Evolutionary conservation across 2,329 filamentous ascomycete species (phyloP), one percentile per base, ranked within the genome.

Genomic region (Trichophyton mentagrophytes): DNA sequence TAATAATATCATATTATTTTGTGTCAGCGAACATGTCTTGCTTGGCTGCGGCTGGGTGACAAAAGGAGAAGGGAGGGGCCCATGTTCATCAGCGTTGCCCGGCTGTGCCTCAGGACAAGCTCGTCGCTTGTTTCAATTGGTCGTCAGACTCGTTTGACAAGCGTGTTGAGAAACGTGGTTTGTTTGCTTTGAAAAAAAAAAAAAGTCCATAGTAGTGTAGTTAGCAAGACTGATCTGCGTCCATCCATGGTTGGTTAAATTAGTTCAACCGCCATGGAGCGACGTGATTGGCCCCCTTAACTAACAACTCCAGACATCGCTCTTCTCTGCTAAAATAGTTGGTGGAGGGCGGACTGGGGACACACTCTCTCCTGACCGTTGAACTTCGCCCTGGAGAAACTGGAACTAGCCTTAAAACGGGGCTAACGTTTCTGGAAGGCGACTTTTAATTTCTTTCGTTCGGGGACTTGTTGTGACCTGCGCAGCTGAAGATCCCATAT

Each of bases 111-210:
- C 49, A 53, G 25, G 25, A 30, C 6, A 53, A 53, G 11, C 8
- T 22, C 9, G 49, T 33, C 49, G 49, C 49, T 53, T 53, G 49
- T 53, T 53, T 53, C 49, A 33, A 33, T 30, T 53, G 25, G 13
- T 53, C 11, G 15, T 30, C 25, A 27, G 33, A 53, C 33, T 53
- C 49, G 49, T 53, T 53, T 30, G 49, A 53, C 49, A 53, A 53
- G 49, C 49, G 25, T 53, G 49, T 53, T 53, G 49, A 53, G 49
- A 53, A 53, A 53, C 49, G 49, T 53, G 25, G 49, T 53, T 53
- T 53, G 49, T 53, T 53, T 53, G 49, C 49, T 33, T 53, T 17
- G n/a, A 51, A 33, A 30, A 30, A 27, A 27, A 27, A 30, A 30
- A 30, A 30, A n/a, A n/a, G n/a, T n/a, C n/a, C n/a, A n/a, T n/a